Evolutionary conservation across 1,284 basidiomycete species (phyloP), one percentile per base, ranked within the genome.

Genomic region (Athelia psychrophila): DNA sequence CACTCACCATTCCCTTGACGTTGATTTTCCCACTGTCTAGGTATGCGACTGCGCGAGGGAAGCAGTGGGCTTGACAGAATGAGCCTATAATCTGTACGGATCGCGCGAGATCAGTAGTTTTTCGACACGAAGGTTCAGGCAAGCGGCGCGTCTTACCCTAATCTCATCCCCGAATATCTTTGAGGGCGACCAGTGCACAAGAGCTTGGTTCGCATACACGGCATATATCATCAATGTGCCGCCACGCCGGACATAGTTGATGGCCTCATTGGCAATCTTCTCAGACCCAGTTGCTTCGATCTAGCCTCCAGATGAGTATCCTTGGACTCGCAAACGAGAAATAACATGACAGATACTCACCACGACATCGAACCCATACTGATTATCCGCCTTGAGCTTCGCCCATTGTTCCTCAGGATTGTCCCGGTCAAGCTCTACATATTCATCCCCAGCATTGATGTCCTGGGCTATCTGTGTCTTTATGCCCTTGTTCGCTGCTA

Each of bases 91-190:
- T 79, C 76, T 77, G 54, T 23, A 2, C n/a, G 30, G 23, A 47
- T 33, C 40, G n/a, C 42, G 5, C 33, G 46, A n/a, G n/a, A n/a
- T 18, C 9, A 30, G 22, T 12, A 30, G 18, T 25, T n/a, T 23
- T n/a, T n/a, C n/a, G n/a, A n/a, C n/a, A n/a, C n/a, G 27, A 30
- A 30, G 25, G 9, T 20, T 15, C 8, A 18, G 22, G 3, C 18
- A 25, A 19, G 32, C 25, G 20, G 22, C 6, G 10, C 18, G n/a
- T n/a, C 42, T 16, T 2, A 57, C 46, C n/a, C 64, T 72, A 65
- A 84, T 83, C 65, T 84, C 82, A 59, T 84, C 79, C 20, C 71
- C 68, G 61, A 84, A 84, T 61, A 84, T 84, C 71, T 80, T 80
- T 55, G 72, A 71, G 19, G 81, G 81, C 16, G 80, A 70, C 81